Evolutionary conservation across 192 early-diverging fungal genomes (phyloP).

Genomic region (Diversispora epigaea): DNA sequence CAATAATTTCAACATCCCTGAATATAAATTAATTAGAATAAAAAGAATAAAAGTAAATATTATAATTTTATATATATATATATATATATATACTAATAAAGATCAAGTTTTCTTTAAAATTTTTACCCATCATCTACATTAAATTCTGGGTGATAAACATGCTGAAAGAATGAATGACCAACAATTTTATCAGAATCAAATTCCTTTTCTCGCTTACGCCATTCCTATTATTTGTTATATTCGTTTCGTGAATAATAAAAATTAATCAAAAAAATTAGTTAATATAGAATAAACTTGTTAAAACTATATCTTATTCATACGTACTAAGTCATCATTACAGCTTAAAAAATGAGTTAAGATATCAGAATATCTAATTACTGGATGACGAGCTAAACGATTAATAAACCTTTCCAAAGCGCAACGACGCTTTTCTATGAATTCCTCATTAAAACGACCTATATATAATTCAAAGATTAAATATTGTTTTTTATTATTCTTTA

Average conservation of each 20-base stretch:
- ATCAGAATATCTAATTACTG: constrained; percentile 46
- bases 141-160: constrained; percentile 49
- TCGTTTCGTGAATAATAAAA: neutral
- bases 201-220: constrained; percentile 41
- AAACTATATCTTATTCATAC: neutral
- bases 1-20: constrained; percentile 42
- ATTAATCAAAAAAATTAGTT: neutral
- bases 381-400: constrained; percentile 46
- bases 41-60: neutral
- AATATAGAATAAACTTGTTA: too few species aligned
- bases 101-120: neutral
- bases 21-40: neutral
- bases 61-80: neutral
- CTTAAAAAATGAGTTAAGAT: constrained; percentile 47
- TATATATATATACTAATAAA: too few species aligned
- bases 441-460: constrained; percentile 45
- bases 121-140: constrained; percentile 47
- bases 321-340: constrained; percentile 37
- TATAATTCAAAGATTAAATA: neutral
- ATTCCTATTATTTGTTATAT: constrained; percentile 31
- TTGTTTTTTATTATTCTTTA: too few species aligned
- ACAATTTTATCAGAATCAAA: constrained; percentile 45
- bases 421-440: constrained; percentile 44
- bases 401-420: constrained; percentile 43
- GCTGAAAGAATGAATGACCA: constrained; percentile 44